These are phyloP conservation scores for Rhizophora apiculata DNA, from an alignment of 345 rosid species.

Conservation along the genomic window DNA sequence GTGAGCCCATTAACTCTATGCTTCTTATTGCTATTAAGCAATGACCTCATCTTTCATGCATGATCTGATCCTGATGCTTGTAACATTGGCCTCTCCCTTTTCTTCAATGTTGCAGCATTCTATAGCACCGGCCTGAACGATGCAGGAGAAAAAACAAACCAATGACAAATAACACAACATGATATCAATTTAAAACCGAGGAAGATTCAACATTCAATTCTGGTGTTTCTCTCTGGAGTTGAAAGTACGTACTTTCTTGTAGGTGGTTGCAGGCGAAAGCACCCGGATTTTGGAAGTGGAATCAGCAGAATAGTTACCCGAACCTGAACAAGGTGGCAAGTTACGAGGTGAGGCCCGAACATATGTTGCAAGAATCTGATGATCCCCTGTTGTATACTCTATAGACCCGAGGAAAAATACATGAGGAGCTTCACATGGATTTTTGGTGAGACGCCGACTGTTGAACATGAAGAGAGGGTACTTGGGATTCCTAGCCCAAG, in stretches of 20 bases:
- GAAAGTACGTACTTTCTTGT: conserved; percentile 35
- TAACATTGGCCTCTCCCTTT: conserved; percentile 11
- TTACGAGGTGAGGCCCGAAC: conserved; percentile 22
- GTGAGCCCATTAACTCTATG: no score
- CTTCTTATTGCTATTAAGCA: conserved; percentile 16
- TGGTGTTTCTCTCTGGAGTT: not conserved
- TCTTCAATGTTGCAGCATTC: conserved; percentile 60
- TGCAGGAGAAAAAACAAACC: not conserved
- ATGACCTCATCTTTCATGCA: conserved; percentile 55
- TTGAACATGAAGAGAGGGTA: conserved; percentile 47
- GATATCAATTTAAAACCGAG: not conserved
- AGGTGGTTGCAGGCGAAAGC: conserved; percentile 32
- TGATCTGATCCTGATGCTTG: conserved; percentile 45
- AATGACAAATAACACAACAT: not conserved
- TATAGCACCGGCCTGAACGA: conserved; percentile 42
- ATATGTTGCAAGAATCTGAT: conserved; percentile 36
- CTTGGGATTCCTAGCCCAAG: conserved; percentile 34
- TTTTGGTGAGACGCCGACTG: conserved; percentile 25
- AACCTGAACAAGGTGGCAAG: conserved; percentile 35
- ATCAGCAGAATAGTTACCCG: conserved; percentile 52
- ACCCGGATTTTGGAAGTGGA: conserved; percentile 41
- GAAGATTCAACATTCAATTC: no score
- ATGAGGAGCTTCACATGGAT: conserved; percentile 61
- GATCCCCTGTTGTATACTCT: conserved; percentile 16
- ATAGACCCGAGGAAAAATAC: conserved; percentile 55